Evolutionary conservation across 768 basidiomycete species (phyloP), one percentile per base, ranked within the genome.

Genomic region (Rhodotorula toruloides): DNA sequence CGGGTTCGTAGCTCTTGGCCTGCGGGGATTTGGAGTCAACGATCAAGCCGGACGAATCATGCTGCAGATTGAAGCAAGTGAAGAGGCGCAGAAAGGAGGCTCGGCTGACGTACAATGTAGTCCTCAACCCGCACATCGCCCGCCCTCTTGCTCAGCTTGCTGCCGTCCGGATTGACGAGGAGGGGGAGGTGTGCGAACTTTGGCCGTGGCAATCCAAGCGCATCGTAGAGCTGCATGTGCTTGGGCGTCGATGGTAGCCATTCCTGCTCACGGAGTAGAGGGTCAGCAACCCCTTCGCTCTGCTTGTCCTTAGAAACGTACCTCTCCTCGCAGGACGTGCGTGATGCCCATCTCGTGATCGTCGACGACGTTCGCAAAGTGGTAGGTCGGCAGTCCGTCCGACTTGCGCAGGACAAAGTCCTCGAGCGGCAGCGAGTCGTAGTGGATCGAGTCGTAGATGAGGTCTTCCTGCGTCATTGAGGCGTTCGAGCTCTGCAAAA

Each of bases 261-360:
- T 83, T 98, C 96, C 89, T 97, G 72, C 16, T 16, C 1, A 43
- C 36, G 29, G 13, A 25, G 16, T 25, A 22, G 16, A 19, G 25
- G 10, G 3, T 7, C 16, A 32, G 39, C n/a, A n/a, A n/a, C n/a
- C n/a, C n/a, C 10, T 25, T n/a, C 22, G 25, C 3, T 10, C 10
- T 13, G 27, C 17, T 17, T 7, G 2, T 14, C 39, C 37, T 3
- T 21, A 32, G 25, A 31, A 47, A 39, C 2, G 8, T 1, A 87
- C 92, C 83, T 97, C 93, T 55, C 96, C 96, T 34, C 96, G 85
- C 2, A 98, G 79, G 9, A 98, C 93, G 78, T 98, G 96, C 0
- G 91, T 90, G 31, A 99, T 90, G 1, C 86, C 87, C 96, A 99
- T 99, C 73, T 87, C 85, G 73, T 91, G 85, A 78, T 99, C 96